Evolutionary conservation across 2,329 filamentous ascomycete species (phyloP), one percentile per base, ranked within the genome.

Genomic region (Chrysoporthe deuterocubensis): DNA sequence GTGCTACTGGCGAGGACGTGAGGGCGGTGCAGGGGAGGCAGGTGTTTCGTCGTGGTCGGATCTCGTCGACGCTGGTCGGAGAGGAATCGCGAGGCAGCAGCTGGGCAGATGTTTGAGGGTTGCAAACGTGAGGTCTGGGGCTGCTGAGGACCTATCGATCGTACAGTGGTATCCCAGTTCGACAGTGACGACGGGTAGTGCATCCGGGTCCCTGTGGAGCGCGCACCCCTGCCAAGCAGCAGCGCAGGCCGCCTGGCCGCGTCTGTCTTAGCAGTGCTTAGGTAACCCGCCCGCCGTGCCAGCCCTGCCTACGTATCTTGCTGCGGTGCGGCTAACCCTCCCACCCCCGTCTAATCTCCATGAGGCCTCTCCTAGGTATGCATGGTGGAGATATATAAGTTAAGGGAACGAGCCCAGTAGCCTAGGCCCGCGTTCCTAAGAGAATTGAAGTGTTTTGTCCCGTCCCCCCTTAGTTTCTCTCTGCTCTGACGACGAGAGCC

Each of bases 101-200:
- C 3, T 48, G 11, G 26, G 42, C 21, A 18, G 26, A 32, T 46
- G 43, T 60, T 46, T 13, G 21, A 40, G 43, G 14, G 54, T 13
- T 48, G 59, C 59, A 48, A 61, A 46, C 43, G 59, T 43, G 26
- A 61, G 42, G 43, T 37, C 11, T 61, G 59, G 59, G 43, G 21
- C 13, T 61, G 43, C 42, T 44, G 13, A 46, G 43, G n/a, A 46
- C 21, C 40, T 26, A n/a, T 46, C 59, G 26, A 44, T 32, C 16
- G 26, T 37, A 46, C 43, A 21, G 16, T 8, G 32, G 57, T 16
- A 44, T 14, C 42, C 58, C 40, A 42, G 58, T 26, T 21, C 42
- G 18, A 48, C 58, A 32, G 1, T 26, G 59, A 61, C 59, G 43
- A 21, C 57, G 40, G 59, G 40, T 48, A 44, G n/a, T 58, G 56